A percentile compares a stretch with the other conserved stretches of the same genome.
Conservation (phyloP, 768 basidiomycete genomes). For the Xerocomus spinulosus region DNA sequence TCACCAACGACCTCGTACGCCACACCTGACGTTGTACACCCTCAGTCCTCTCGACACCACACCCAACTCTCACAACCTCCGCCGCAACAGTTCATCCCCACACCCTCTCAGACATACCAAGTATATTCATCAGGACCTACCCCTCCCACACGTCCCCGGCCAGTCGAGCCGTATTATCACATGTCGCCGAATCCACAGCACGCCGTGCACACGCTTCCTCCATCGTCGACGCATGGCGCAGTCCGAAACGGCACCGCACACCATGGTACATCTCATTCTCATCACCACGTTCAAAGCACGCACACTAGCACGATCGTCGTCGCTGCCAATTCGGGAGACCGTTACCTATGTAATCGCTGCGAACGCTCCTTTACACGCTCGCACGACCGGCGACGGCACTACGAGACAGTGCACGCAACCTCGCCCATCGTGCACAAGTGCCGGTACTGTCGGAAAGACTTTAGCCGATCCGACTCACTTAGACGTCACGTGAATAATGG, state of each 20-base stretch:
- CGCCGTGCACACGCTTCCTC: constrained; percentile 12
- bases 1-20: constrained; percentile 22
- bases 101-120: constrained; percentile 42
- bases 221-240: constrained; percentile 14
- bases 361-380: constrained; percentile 76
- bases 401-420: constrained; percentile 68
- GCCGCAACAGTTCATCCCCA: constrained; percentile 42
- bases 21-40: constrained; percentile 12
- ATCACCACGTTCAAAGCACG: constrained; percentile 5
- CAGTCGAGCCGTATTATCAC: constrained; percentile 37
- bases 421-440: constrained; percentile 65
- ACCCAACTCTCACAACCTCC: constrained; percentile 14
- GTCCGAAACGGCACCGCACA: constrained; percentile 14
- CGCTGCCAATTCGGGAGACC: constrained; percentile 40
- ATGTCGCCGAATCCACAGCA: constrained; percentile 38
- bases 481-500: constrained; percentile 82
- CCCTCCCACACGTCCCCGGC: constrained; percentile 24
- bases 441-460: constrained; percentile 70
- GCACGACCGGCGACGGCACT: constrained; percentile 79
- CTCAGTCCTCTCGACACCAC: constrained; percentile 16
- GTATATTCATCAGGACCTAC: constrained; percentile 29
- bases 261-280: background rate
- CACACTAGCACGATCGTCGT: constrained; percentile 15
- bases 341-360: constrained; percentile 69
- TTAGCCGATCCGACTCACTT: constrained; percentile 74